Base-by-base conservation (phyloP, 495 filamentous ascomycete genomes). In the Aspergillus steynii region DNA sequence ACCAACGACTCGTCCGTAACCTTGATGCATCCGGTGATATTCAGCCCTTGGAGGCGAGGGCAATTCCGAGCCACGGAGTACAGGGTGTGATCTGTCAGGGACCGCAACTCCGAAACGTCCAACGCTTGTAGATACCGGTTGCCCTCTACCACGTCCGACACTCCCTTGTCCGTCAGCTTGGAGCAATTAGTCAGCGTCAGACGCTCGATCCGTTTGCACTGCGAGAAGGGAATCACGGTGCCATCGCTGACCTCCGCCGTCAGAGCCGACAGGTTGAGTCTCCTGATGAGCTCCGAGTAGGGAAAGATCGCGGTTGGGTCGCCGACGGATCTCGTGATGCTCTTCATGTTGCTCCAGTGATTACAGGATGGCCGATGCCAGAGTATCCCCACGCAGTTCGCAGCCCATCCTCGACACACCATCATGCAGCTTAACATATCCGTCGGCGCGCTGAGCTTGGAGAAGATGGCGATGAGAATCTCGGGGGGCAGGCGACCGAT, bases 281-380 rank as follows among this genome's bases (percentile, higher is more conserved):
- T 82, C 77, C 90, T 92, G 70, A 99, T 89, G 54, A 98, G 88
- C 52, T 92, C 85, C 60, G 88, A 83, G 67, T 99, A 99, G 59
- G 83, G 75, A 71, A 96, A 99, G 69, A 88, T 93, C 58, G 90
- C 87, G 31, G 86, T 73, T 49, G 82, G 70, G 34, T 86, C 76
- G 37, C 86, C 80, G 31, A 97, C 85, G 2, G 96, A 90, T 20
- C 80, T 77, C 64, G 92, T 90, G 65, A 98, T 93, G 56, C 80
- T 87, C 64, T 84, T 79, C 64, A 96, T 83, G 65, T 90, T 90
- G 20, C 81, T 68, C 90, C 93, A 98, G 58, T 84, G 90, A 61
- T 89, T 90, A 77, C 95, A 97, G 29, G 90, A 85, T 2, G 96
- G 95, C 52, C 95, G 85, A 71, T 98, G 93, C 95, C 95, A 99